A percentile compares a stretch with the other conserved stretches of the same genome.
Evolutionary conservation across 2,329 filamentous ascomycete genomes (phyloP).

Genomic region (Pyricularia sp.): DNA sequence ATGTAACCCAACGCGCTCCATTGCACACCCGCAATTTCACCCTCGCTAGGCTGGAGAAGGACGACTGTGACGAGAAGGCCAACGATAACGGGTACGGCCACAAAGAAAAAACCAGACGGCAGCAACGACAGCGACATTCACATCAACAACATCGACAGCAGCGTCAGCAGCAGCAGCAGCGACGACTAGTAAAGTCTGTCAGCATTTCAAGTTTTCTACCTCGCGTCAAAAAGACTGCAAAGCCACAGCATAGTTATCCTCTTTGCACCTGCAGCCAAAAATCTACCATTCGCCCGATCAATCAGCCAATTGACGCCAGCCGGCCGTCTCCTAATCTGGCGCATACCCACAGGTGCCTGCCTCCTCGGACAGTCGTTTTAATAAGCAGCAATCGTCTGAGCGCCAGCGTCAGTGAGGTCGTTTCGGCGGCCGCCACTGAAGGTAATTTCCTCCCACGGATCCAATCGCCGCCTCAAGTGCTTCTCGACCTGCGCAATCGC

Average conservation of each 20-base stretch:
- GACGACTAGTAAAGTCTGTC: not conserved
- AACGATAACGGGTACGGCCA: not conserved
- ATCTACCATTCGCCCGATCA: not conserved
- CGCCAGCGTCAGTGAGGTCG: slow-evolving; percentile 27
- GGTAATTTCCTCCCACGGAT: slow-evolving; percentile 35
- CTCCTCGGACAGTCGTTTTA: not conserved
- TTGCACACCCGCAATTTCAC: not conserved
- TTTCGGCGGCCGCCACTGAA: slow-evolving; percentile 33
- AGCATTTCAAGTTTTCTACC: not conserved
- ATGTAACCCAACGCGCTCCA: not conserved
- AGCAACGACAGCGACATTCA: too few relatives aligned
- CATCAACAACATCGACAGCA: not conserved
- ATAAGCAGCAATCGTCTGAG: not conserved
- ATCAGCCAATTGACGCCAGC: not conserved
- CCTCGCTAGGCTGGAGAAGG: not conserved
- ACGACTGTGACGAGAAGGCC: not conserved
- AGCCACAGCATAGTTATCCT: not conserved
- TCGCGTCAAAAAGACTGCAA: not conserved
- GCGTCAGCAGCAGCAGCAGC: not conserved
- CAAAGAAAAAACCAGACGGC: not conserved
- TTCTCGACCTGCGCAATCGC: slow-evolving; percentile 11
- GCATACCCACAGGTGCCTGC: not conserved
- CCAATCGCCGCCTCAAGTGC: slow-evolving; percentile 16
- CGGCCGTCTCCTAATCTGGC: not conserved
- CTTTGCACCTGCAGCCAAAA: not conserved